Evolutionary conservation across 1,284 basidiomycete species (phyloP).

Genomic region (Macrocybe sp.): DNA sequence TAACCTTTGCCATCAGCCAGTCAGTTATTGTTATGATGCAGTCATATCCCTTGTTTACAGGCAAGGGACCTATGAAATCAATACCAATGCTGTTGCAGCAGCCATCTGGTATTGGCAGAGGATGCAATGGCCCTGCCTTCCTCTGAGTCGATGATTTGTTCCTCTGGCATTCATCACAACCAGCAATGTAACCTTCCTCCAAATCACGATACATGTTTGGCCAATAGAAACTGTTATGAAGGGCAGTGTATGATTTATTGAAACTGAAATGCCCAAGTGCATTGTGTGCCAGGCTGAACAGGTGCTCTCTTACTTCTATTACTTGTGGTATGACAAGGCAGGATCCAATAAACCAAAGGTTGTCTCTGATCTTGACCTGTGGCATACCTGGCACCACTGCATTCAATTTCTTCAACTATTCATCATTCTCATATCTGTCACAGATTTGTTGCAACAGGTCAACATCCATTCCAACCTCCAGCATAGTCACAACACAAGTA

Average conservation of each 20-base stretch:
- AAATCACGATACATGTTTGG: constrained; percentile 21
- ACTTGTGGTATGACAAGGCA: constrained; percentile 27
- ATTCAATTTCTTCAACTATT: no score
- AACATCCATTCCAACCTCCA: no score
- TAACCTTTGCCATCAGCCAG: constrained; percentile 18
- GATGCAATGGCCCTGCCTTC: constrained; percentile 26
- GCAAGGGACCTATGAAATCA: constrained; percentile 39
- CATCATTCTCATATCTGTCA: no score
- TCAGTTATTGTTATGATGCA: constrained; percentile 28
- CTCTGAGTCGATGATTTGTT: constrained; percentile 24
- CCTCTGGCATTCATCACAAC: constrained; percentile 23
- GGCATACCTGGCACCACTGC: no score
- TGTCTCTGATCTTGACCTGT: no score
- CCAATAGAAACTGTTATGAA: constrained; percentile 31
- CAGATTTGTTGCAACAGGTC: no score
- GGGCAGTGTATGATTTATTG: constrained; percentile 22
- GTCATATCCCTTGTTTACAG: constrained; percentile 13
- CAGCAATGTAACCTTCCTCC: constrained; percentile 13
- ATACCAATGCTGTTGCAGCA: constrained; percentile 35
- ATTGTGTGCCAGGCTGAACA: constrained; percentile 25
- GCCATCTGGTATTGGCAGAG: constrained; percentile 21
- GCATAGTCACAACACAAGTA: constrained; percentile 7
- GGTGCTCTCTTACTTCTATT: constrained; percentile 20
- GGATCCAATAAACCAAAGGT: no score
- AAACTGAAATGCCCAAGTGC: constrained; percentile 26